phyloP scores from a whole-genome alignment of 2,329 filamentous ascomycete species.

The Aspergillus ibericus region DNA sequence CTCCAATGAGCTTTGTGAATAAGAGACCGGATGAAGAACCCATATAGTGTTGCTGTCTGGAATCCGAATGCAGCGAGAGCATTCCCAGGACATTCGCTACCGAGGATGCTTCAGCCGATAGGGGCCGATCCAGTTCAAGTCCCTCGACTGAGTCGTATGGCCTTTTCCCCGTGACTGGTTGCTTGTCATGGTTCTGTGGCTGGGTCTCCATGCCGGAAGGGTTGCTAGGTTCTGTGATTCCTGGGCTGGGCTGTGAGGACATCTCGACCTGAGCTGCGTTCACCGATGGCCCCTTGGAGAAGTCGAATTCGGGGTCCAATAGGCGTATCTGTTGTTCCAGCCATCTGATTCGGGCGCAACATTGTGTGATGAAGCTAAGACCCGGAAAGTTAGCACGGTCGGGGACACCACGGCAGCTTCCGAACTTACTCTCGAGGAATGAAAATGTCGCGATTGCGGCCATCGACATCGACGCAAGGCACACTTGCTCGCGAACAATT shows the following conservation, averaged over 20 bases:
- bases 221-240: background rate
- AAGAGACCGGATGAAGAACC: slow-evolving; percentile 41
- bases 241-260: background rate
- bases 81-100: slow-evolving; percentile 40
- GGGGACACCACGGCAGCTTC: background rate
- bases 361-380: slow-evolving; percentile 23
- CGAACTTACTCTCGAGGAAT: slow-evolving; percentile 37
- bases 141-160: slow-evolving; percentile 19
- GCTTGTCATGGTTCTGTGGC: background rate
- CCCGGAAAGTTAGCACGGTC: background rate
- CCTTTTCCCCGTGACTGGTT: slow-evolving; percentile 7
- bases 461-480: slow-evolving; percentile 41
- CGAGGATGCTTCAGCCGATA: slow-evolving; percentile 27
- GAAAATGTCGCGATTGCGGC: slow-evolving; percentile 34
- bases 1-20: slow-evolving; percentile 31
- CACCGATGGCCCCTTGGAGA: slow-evolving; percentile 29
- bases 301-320: slow-evolving; percentile 31
- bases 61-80: slow-evolving; percentile 41
- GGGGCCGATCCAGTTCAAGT: slow-evolving; percentile 15
- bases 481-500: slow-evolving; percentile 40
- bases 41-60: slow-evolving; percentile 39
- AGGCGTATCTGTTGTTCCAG: slow-evolving; percentile 33
- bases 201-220: background rate
- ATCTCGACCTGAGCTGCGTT: slow-evolving; percentile 16
- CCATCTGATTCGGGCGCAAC: slow-evolving; percentile 36